Base-by-base conservation (phyloP, 108 stramenopile genomes). In the Cyclotella atomus region DNA sequence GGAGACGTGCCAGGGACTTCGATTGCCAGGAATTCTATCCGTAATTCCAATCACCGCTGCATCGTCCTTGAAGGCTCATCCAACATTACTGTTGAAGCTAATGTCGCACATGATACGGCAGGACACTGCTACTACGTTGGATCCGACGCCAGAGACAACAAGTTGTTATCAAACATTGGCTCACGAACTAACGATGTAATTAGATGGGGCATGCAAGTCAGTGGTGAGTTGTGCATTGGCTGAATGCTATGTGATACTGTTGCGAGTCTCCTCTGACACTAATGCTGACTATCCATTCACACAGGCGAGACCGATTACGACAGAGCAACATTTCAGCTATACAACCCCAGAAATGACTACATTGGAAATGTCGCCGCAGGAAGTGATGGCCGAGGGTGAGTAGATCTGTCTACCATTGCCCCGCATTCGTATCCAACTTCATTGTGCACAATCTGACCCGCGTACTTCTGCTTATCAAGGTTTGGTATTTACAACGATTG, bases 31-130 rank as follows among this genome's bases (percentile, higher is more conserved):
- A 90, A 90, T 59, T 68, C 83, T 2, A 81, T 90, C 43, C 89
- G 89, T 27, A 41, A 84, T 6, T 88, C 87, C 7, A 83, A 73
- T 21, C 83, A 81, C 52, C 76, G 89, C 12, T 85, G 89, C 47
- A 77, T 90, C 52, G 83, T 86, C 21, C 29, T 90, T 36, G 85
- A 90, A 44, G 87, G 81, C 5, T 84, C 81, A 14, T 70, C 87
- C 38, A 83, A 85, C 24, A 65, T 81, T 43, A 68, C 72, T 17
- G 70, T 90, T 28, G 71, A 81, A 46, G 76, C 71, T 20, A 90
- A 90, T 64, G 73, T 88, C 33, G 89, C 87, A 10, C 77, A 76
- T 65, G 75, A 83, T 16, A 84, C 73, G 10, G 38, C 56, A 70
- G 89, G 35, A 9, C 77, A 79, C 45, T 79, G 77, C 25, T 79